Conservation (phyloP, 1,139 yeast genomes). For the Torulaspora globosa region DNA sequence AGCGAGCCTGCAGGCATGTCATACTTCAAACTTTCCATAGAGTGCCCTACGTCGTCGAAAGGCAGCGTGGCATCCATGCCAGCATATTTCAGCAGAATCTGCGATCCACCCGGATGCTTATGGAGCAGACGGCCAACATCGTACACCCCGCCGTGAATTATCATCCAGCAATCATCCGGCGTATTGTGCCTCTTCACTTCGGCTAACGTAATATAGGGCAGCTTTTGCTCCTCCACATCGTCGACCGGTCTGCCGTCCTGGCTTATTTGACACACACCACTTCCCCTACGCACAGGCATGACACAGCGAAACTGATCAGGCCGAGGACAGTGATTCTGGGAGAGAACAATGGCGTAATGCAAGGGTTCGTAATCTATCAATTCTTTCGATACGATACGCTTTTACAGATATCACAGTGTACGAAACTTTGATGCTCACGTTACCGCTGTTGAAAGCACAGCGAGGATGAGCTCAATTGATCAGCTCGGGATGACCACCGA, state of each 20-base stretch:
- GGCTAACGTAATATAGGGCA: conserved; percentile 23
- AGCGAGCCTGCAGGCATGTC: conserved; percentile 23
- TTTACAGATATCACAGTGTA: not conserved
- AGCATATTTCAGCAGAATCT: conserved; percentile 62
- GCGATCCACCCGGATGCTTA: conserved; percentile 68
- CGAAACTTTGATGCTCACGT: not conserved
- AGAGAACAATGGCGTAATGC: not conserved
- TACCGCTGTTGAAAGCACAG: too few relatives aligned
- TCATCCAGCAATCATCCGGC: conserved; percentile 59
- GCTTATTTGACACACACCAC: not conserved
- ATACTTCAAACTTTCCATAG: conserved; percentile 35
- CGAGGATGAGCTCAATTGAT: not conserved
- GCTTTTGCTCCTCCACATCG: not conserved
- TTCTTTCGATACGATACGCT: not conserved
- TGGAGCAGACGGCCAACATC: conserved; percentile 49
- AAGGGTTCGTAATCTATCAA: not conserved
- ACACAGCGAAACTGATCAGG: not conserved
- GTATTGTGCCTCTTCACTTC: conserved; percentile 47
- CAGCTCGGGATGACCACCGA: not conserved
- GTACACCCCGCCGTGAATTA: conserved; percentile 59
- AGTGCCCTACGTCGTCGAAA: conserved; percentile 43
- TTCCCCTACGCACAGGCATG: not conserved
- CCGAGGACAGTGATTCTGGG: not conserved
- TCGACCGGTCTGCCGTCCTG: not conserved
- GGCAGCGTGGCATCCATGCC: conserved; percentile 70